A percentile compares a stretch with the other conserved stretches of the same genome.
These are phyloP conservation scores for Cyberlindnera japonica DNA, from an alignment of 805 yeast species.

Conservation along the genomic window DNA sequence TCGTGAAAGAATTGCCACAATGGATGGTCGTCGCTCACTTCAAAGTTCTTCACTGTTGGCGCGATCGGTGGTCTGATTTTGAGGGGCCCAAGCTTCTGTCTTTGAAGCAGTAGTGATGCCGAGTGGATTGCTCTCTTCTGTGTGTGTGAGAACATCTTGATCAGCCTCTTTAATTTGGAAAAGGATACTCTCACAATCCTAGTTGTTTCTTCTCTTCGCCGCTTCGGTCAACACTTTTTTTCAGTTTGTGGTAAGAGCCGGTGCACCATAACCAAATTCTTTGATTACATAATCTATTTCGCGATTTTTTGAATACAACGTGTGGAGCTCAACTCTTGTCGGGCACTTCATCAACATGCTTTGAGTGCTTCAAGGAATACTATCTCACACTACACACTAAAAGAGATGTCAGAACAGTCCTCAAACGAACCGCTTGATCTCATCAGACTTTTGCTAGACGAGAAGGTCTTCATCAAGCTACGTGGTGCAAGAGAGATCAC, in stretches of 20 bases:
- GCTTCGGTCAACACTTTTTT: background rate
- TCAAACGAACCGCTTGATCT: constrained; percentile 82
- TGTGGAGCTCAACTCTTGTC: no score
- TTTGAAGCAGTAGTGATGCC: constrained; percentile 14
- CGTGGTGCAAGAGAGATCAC: constrained; percentile 92
- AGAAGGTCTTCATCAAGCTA: constrained; percentile 78
- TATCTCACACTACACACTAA: no score
- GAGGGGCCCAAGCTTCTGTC: constrained; percentile 21
- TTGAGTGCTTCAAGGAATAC: no score
- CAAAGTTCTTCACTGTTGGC: constrained; percentile 72
- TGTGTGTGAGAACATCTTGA: constrained; percentile 13
- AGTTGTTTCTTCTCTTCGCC: background rate
- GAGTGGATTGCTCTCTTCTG: constrained; percentile 20
- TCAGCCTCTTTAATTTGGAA: background rate
- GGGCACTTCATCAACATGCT: no score
- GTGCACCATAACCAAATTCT: no score
- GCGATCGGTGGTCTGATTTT: constrained; percentile 76
- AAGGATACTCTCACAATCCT: background rate
- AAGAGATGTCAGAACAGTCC: constrained; percentile 18
- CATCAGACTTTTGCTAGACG: constrained; percentile 82
- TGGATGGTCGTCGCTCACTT: constrained; percentile 82
- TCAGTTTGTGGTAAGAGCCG: no score
- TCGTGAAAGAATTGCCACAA: constrained; percentile 87
- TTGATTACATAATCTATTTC: constrained; percentile 1
- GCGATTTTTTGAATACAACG: background rate